Base-by-base conservation (phyloP, 352 stramenopile species). In the Pythium biforme region DNA sequence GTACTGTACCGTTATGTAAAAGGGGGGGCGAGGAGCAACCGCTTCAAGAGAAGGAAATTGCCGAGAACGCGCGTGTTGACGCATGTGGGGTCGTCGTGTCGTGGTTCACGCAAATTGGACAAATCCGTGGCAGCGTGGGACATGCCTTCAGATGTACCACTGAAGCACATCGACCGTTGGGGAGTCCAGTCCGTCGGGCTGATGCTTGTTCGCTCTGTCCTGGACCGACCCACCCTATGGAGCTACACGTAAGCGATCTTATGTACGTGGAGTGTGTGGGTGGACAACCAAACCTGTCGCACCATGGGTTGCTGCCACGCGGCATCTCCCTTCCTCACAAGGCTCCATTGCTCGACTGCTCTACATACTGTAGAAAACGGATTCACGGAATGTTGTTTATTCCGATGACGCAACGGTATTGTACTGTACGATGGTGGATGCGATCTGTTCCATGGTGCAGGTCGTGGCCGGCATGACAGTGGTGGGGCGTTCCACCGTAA, bases 11-110 rank as follows among this genome's bases (percentile, higher is more conserved):
- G n/a, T n/a, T n/a, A n/a, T 8, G 43, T 31, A 50, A 47, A 37
- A n/a, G 23, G 17, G 53, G 53, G 40, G 53, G 41, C 53, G 17
- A 27, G 39, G 34, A 45, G 7, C 4, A 27, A 27, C 19, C n/a
- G 20, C 34, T n/a, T 31, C 20, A 57, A 57, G 50, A 46, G 37
- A 58, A 49, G 34, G 22, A 58, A 58, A 23, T 26, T 17, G 34
- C 34, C 11, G 20, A 31, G 51, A 58, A 47, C 40, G 15, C 40
- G 39, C 26, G 23, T 39, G 39, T 59, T 59, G 53, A 59, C 53
- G 53, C 17, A n/a, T 39, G 27, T 43, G 19, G 31, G 19, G 19
- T 59, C 25, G 53, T 59, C 15, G 12, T 17, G 39, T 33, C 22
- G 46, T 34, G 23, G 15, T 9, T 20, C n/a, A 4, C 4, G 22